Evolutionary conservation across 805 yeast genomes (phyloP), one percentile per base, ranked within the genome.

Genomic region (Huiozyma sinensis): DNA sequence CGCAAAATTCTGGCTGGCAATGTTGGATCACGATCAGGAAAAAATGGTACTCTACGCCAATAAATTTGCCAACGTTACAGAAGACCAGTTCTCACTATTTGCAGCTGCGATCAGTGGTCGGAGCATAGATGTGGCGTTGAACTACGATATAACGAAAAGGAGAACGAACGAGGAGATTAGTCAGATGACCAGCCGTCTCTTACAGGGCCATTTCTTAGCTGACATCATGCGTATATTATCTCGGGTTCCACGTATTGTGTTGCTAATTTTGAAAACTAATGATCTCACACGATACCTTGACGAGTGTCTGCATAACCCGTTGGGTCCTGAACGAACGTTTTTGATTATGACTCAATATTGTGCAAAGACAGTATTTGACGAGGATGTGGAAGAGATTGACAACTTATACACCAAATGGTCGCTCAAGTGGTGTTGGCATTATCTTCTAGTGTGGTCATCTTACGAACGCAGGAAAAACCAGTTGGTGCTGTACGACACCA

Each of bases 51-150:
- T 68, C 38, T 85, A 87, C 59, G 94, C 96, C 24, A 73, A 76
- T 42, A 72, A 68, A 53, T 81, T 92, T 64, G 95, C 97, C 1
- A 79, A 83, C 17, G 79, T 92, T 32, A 65, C 67, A 33, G 90
- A 83, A 29, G 80, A 79, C 6, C 84, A 86, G 55, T 87, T 89
- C 65, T 82, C 83, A 24, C 68, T 92, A 9, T 83, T 92, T 58
- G 84, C 94, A 1, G 88, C 95, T 1, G 97, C 97, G 1, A 80
- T 92, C 37, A 92, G 98, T 0, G 99, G 98, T 1, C 70, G 99
- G 46, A 94, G 89, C 53, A 84, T 83, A 27, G 78, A 82, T 17
- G 77, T 79, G 44, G 90, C 94, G 0, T 58, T 83, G 43, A 72
- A 73, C 49, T 79, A 81, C 42, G 82, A 84, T 49, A 71, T 83